Percentiles rank a stretch among this genome's conserved stretches.
phyloP scores from a whole-genome alignment of 2,329 filamentous ascomycete species.

The Calonectria leucothoes region DNA sequence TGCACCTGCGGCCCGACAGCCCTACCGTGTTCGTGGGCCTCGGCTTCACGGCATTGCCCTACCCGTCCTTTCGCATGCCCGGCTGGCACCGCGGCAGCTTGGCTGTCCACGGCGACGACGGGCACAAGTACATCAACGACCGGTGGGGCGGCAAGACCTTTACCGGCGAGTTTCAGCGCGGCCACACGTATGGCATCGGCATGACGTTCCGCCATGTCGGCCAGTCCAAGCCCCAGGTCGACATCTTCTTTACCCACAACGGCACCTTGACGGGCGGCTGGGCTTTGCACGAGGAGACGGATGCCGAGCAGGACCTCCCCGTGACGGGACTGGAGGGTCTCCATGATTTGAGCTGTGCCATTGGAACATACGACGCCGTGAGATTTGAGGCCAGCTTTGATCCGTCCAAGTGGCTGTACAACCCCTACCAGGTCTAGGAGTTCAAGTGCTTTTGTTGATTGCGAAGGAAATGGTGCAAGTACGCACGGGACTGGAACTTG shows the following conservation, averaged over 20 bases:
- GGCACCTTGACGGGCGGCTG: slow-evolving; percentile 71
- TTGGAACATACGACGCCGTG: slow-evolving; percentile 78
- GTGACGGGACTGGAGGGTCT: slow-evolving; percentile 76
- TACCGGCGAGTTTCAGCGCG: slow-evolving; percentile 69
- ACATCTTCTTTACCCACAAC: slow-evolving; percentile 75
- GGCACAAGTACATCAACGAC: slow-evolving; percentile 81
- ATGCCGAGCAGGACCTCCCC: slow-evolving; percentile 70
- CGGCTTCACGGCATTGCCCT: slow-evolving; percentile 79
- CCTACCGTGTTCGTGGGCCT: slow-evolving; percentile 68
- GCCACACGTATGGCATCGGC: slow-evolving; percentile 78
- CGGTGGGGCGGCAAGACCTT: slow-evolving; percentile 79
- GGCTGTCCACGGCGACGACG: slow-evolving; percentile 85
- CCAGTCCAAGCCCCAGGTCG: slow-evolving; percentile 45
- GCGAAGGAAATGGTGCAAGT: neutral
- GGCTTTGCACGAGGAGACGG: slow-evolving; percentile 81
- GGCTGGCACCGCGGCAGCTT: slow-evolving; percentile 84
- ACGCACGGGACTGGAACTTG: neutral
- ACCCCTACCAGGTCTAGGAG: slow-evolving; percentile 36
- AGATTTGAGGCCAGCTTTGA: slow-evolving; percentile 76
- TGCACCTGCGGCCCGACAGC: slow-evolving; percentile 64
- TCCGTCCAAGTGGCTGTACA: slow-evolving; percentile 68
- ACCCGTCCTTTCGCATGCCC: slow-evolving; percentile 81
- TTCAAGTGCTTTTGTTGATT: neutral
- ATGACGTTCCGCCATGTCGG: slow-evolving; percentile 67
- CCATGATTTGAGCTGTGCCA: slow-evolving; percentile 76